phyloP scores from a whole-genome alignment of 176 grass and related monocot species.

The Poa pratensis region DNA sequence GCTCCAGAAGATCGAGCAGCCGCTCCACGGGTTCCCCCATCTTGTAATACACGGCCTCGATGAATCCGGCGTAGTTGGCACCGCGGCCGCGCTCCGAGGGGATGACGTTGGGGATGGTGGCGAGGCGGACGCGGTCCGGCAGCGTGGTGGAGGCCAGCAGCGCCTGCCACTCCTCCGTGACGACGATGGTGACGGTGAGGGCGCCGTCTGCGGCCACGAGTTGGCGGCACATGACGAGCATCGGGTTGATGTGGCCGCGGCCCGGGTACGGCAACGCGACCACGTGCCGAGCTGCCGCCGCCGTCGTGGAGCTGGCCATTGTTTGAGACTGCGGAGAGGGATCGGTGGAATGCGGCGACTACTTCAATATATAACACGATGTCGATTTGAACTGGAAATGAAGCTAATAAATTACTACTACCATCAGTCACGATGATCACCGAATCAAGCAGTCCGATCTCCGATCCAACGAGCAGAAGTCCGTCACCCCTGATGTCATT shows the following conservation, averaged over 20 bases:
- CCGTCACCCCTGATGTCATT: no score
- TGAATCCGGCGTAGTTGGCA: slow-evolving; percentile 45
- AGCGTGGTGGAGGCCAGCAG: slow-evolving; percentile 46
- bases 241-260: slow-evolving; percentile 77
- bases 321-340: background rate
- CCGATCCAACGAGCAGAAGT: no score
- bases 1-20: slow-evolving; percentile 54
- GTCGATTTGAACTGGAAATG: no score
- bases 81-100: slow-evolving; percentile 60
- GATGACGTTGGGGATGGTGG: slow-evolving; percentile 61
- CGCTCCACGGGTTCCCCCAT: slow-evolving; percentile 57
- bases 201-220: slow-evolving; percentile 48
- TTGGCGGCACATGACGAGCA: slow-evolving; percentile 63
- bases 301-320: slow-evolving; percentile 7
- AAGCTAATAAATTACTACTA: no score
- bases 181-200: slow-evolving; percentile 56
- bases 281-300: slow-evolving; percentile 39
- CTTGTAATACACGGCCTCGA: slow-evolving; percentile 50
- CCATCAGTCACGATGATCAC: no score
- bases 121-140: slow-evolving; percentile 44
- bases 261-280: slow-evolving; percentile 70
- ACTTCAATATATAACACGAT: no score
- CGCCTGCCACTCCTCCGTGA: slow-evolving; percentile 71
- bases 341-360: no score
- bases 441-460: no score